These are phyloP conservation scores for Aspergillus sp. DNA, from an alignment of 2,329 filamentous ascomycete species.

Conservation along the genomic window DNA sequence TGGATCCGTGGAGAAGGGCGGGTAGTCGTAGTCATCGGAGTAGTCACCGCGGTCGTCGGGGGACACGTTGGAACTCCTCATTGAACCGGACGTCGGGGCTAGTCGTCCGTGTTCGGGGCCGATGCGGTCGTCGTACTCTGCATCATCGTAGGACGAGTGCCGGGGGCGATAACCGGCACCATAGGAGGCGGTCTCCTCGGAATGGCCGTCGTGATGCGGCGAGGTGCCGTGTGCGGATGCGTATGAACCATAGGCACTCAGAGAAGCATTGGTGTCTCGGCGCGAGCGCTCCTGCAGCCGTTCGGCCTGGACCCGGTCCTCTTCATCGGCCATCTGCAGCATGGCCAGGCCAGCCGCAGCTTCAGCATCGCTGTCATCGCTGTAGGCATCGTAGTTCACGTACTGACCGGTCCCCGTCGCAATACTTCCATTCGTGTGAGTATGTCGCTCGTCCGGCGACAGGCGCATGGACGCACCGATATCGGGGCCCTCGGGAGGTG, in stretches of 20 bases:
- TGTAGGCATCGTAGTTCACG: constrained; percentile 50
- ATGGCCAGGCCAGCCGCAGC: constrained; percentile 80
- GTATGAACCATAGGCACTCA: constrained; percentile 41
- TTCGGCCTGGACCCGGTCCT: constrained; percentile 60
- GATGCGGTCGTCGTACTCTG: constrained; percentile 23
- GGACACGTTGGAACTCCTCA: constrained; percentile 27
- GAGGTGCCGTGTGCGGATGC: constrained; percentile 35
- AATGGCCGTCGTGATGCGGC: constrained; percentile 44
- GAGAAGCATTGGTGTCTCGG: constrained; percentile 56
- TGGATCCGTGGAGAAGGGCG: constrained; percentile 47
- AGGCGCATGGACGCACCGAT: constrained; percentile 23
- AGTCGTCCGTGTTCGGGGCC: constrained; percentile 15
- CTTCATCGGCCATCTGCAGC: constrained; percentile 78
- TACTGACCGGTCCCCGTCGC: constrained; percentile 45
- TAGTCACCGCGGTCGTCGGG: constrained; percentile 25
- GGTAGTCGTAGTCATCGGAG: constrained; percentile 36
- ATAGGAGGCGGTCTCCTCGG: constrained; percentile 74
- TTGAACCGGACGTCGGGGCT: constrained; percentile 24
- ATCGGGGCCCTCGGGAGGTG: neutral
- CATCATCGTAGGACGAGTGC: constrained; percentile 58
- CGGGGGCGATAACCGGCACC: constrained; percentile 68
- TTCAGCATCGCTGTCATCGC: constrained; percentile 83
- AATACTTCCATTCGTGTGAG: constrained; percentile 49
- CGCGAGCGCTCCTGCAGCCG: constrained; percentile 52
- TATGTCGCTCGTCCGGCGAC: constrained; percentile 45